Base-by-base conservation (phyloP, 164 flowering plant genomes). In the Berberis vulgaris region DNA sequence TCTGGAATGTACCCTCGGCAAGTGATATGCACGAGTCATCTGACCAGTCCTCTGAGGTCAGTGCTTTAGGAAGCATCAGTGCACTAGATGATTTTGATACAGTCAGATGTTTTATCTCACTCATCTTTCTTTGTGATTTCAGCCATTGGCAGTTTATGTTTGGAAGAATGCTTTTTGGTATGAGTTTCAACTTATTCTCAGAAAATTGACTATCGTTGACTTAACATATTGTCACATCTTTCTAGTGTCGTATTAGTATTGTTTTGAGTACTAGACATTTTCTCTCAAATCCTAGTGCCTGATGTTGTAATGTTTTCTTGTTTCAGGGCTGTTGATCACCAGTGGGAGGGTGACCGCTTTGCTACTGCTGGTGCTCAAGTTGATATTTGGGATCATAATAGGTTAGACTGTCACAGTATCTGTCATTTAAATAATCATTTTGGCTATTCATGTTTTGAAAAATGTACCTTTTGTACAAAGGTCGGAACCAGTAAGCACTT, bases 351-450 rank as follows among this genome's bases (percentile, higher is more conserved):
- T 75, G 77, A 77, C 60, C 83, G 81, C 42, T 94, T 94, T 82
- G 97, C 97, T 49, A 94, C 99, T 52, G 97, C 84, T 71, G 96
- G 99, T 63, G 91, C 91, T 67, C 89, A 84, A 82, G 86, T 94
- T 49, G 91, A 94, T 70, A 86, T 94, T 67, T 94, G 99, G 99
- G 87, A 91, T 78, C 96, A 83, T 68, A 91, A 86, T 68, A 94
- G 97, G 98, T 93, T 26, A 7, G n/a, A 6, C 39, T 59, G 7
- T 44, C 12, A 43, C n/a, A 1, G n/a, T 26, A 52, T 7, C 4
- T 52, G n/a, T 52, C 3, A 7, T 52, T 12, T 7, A 26, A 11
- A 10, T 52, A 3, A 4, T 6, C 11, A 6, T 10, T 26, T 26
- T 26, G 26, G 26, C 26, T 26, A 26, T 26, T 44, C 60, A 47